Base-by-base conservation (phyloP, 2,329 filamentous ascomycete species). In the Diaporthe ampelina region DNA sequence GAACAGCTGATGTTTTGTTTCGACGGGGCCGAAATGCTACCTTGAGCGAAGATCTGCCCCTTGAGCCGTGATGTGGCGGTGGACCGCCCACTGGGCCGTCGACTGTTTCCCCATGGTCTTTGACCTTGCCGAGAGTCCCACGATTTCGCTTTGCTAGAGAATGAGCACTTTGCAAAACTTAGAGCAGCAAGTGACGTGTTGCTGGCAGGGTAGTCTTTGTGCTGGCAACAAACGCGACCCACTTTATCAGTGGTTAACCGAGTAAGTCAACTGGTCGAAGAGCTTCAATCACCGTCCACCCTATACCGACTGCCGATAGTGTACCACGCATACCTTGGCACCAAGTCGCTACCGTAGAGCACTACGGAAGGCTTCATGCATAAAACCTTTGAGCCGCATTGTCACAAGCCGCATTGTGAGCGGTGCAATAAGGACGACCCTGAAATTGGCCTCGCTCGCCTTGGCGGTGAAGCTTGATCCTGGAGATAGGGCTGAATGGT, bases 1-100 rank as follows among this genome's bases (percentile, higher is more conserved):
- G 70, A 73, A 75, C 70, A 59, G 32, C 52, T 67, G 63, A 54
- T 45, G 73, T 75, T 70, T 69, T 67, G 73, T 75, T 75, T 73
- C 61, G 43, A 72, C 61, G 68, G 59, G 69, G 73, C 69, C 59
- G 45, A n/a, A 29, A 57, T 35, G 52, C 37, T 29, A 70, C 52
- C 43, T 29, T 48, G 10, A 26, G n/a, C 21, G 11, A 48, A 70
- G 54, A 70, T 40, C 59, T 50, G 24, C 59, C 19, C 26, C 59
- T 35, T 7, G 17, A 13, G 21, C 59, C 59, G 59, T n/a, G 43
- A 29, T 48, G 40, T 29, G 59, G 59, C 40, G 59, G 43, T 48
- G 59, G 43, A 43, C 59, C 26, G 32, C 26, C n/a, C 26, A 50
- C 59, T 50, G 26, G 32, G 59, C 40, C 37, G 68, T 58, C 24